Base-by-base conservation (phyloP, 768 basidiomycete species). In the Thelephora aurantiotincta region DNA sequence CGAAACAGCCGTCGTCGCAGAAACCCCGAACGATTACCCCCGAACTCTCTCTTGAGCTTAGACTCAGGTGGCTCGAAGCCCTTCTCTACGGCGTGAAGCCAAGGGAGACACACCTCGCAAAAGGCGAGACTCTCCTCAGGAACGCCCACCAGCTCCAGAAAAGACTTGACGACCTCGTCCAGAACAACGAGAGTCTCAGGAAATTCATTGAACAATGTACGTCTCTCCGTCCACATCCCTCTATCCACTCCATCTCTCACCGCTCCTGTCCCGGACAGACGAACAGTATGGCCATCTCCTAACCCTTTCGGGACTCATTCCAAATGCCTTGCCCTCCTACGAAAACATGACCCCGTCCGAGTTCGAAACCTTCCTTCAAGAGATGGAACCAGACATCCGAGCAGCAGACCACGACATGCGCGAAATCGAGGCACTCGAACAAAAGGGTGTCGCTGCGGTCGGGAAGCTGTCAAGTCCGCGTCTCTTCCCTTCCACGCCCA, bases 321-420 rank as follows among this genome's bases (percentile, higher is more conserved):
- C 68, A 0, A 68, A 68, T 13, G 47, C 60, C 11, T 61, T 70
- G 1, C 74, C 79, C 6, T 61, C 77, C 20, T 82, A 81, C 49
- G 75, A 75, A 46, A 70, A 70, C 34, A 79, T 89, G 77, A 70
- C 80, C 0, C 57, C 75, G 0, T 73, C 73, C 48, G 84, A 84
- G 54, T 65, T 89, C 6, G 81, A 84, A 35, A 78, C 80, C 0
- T 69, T 84, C 48, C 62, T 89, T 9, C 62, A 71, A 0, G 87
- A 91, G 56, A 83, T 90, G 78, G 88, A 89, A 53, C 74, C 78
- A 3, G 88, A 91, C 45, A 77, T 90, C 45, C 84, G 87, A 26
- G 74, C 78, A 30, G 87, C 85, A 9, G 88, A 90, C 54, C 74
- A 82, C 6, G 85, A 88, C 54, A 75, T 89, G 71, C 74, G 73